Conservation (phyloP, 805 yeast genomes). For the Brettanomyces custersianus region DNA sequence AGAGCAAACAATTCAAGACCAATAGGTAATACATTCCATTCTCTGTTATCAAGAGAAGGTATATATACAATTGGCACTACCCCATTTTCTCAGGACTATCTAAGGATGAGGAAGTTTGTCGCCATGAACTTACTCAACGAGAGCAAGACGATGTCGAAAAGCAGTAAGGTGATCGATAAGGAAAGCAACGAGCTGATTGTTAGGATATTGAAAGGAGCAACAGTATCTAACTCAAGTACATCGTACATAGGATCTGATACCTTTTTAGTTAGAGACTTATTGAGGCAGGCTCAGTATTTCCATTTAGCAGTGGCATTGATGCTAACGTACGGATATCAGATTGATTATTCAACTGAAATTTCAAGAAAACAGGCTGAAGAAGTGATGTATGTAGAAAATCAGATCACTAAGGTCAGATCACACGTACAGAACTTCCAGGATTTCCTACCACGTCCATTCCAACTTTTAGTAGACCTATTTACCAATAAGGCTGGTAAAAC, state of each 20-base stretch:
- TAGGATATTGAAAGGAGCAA: conserved; percentile 9
- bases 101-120: conserved; percentile 38
- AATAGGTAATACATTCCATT: conserved; percentile 56
- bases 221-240: conserved; percentile 6
- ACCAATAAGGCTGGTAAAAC: conserved; percentile 11
- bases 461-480: conserved; percentile 17
- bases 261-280: conserved; percentile 24
- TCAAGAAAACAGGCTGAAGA: conserved; percentile 38
- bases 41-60: conserved; percentile 42
- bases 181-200: conserved; percentile 26
- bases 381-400: conserved; percentile 46
- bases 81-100: conserved; percentile 42
- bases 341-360: conserved; percentile 33
- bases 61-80: conserved; percentile 62
- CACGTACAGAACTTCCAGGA: conserved; percentile 49
- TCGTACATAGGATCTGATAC: conserved; percentile 8
- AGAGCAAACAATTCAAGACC: conserved; percentile 62
- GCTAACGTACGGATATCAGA: conserved; percentile 42
- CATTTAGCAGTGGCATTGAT: conserved; percentile 41
- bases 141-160: conserved; percentile 24
- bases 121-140: conserved; percentile 33
- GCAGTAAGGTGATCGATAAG: conserved; percentile 27
- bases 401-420: conserved; percentile 48
- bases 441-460: conserved; percentile 35
- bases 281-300: conserved; percentile 37